Evolutionary conservation across 352 stramenopile species (phyloP), one percentile per base, ranked within the genome.

Genomic region (Globisporangium okanoganense): DNA sequence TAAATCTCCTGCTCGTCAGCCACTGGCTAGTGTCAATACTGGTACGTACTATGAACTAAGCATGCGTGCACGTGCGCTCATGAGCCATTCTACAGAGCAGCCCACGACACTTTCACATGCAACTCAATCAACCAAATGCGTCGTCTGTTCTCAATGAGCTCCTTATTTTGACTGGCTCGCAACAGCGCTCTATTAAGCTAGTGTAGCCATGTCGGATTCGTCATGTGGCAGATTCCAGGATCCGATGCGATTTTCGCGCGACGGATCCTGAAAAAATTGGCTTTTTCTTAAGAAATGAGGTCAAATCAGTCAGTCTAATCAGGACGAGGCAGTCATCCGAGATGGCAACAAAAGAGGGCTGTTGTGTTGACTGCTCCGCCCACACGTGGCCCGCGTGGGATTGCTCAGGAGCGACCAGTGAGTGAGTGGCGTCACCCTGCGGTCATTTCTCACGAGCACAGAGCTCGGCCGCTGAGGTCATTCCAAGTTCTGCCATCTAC

Each of bases 381-480:
- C 10, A 9, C 31, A 36, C 31, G 31, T 36, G 31, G n/a, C n/a
- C n/a, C n/a, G n/a, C n/a, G n/a, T 33, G 29, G 6, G 29, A 33
- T 33, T 33, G 29, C 29, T 6, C 3, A 33, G 29, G 29, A 33
- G 6, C 6, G 29, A 33, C n/a, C n/a, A n/a, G n/a, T n/a, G n/a
- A n/a, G 31, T 36, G 31, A 12, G 31, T 36, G 31, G 3, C 31
- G 31, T 36, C 31, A 36, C 31, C 31, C 31, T 36, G n/a, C n/a
- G 29, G 29, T 33, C 29, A 33, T 33, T 33, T 6, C 6, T n/a
- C n/a, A n/a, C 31, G 31, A 12, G 31, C 7, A 36, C 31, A 6
- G 10, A 10, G 36, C 20, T 40, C 49, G 20, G 22, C 33, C 57
- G 62, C 52, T 65, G 67, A 56, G 29, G 14, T 44, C 56, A 69